Evolutionary conservation across 1,139 yeast species (phyloP).

Genomic region (Blastobotrys illinoisensis): DNA sequence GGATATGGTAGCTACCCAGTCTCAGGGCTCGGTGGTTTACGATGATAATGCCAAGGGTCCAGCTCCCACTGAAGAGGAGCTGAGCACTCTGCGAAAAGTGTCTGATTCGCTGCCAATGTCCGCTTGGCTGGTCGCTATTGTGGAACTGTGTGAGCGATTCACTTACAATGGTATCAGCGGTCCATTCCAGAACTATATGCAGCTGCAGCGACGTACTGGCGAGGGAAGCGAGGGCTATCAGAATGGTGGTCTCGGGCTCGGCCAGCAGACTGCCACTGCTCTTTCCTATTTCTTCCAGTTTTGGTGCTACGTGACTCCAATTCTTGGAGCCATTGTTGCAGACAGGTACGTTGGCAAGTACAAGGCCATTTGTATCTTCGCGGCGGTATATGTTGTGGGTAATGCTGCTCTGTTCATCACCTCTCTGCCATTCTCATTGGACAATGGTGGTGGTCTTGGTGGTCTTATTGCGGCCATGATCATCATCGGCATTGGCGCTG

Average conservation of each 20-base stretch:
- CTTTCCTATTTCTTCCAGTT: slow-evolving; percentile 71
- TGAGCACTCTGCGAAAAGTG: slow-evolving; percentile 41
- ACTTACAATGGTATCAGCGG: slow-evolving; percentile 74
- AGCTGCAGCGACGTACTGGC: slow-evolving; percentile 30
- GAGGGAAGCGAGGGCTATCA: slow-evolving; percentile 20
- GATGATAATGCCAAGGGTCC: slow-evolving; percentile 30
- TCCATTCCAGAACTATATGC: slow-evolving; percentile 76
- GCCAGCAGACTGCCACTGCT: slow-evolving; percentile 64
- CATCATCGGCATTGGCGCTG: slow-evolving; percentile 70
- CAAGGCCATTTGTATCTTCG: slow-evolving; percentile 58
- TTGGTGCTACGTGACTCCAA: slow-evolving; percentile 77
- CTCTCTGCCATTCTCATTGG: slow-evolving; percentile 58
- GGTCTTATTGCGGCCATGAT: slow-evolving; percentile 55
- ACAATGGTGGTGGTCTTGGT: slow-evolving; percentile 38
- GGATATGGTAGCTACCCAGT: neutral
- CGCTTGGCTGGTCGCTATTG: slow-evolving; percentile 70
- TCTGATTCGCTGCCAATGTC: slow-evolving; percentile 38
- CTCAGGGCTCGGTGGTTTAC: neutral
- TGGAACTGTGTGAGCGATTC: slow-evolving; percentile 77
- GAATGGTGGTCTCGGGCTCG: slow-evolving; percentile 59
- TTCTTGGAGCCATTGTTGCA: slow-evolving; percentile 68
- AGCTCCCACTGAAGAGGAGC: slow-evolving; percentile 41
- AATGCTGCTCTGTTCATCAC: slow-evolving; percentile 60
- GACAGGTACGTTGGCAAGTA: slow-evolving; percentile 71
- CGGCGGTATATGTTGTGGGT: slow-evolving; percentile 56